Conservation (phyloP, 2,329 filamentous ascomycete species). For the Aureobasidium namibiae region DNA sequence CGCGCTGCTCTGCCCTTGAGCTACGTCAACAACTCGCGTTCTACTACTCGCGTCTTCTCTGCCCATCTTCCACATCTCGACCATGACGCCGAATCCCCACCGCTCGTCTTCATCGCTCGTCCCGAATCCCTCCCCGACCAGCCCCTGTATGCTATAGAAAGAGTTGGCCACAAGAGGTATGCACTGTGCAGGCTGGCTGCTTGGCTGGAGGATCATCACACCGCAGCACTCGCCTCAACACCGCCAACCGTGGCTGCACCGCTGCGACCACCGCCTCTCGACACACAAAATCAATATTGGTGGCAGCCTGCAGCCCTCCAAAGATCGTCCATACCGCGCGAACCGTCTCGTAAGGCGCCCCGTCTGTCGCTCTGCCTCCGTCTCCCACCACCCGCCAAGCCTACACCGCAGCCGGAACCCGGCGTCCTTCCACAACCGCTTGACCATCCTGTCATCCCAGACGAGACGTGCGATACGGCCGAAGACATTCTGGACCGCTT, state of each 20-base stretch:
- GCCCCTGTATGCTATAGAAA: constrained; percentile 56
- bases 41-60: constrained; percentile 50
- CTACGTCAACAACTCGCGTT: constrained; percentile 48
- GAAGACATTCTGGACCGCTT: constrained; percentile 45
- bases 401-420: neutral
- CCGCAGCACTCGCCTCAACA: constrained; percentile 38
- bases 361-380: constrained; percentile 12
- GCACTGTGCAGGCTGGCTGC: constrained; percentile 58
- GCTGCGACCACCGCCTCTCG: neutral
- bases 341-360: constrained; percentile 10
- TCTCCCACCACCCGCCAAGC: neutral
- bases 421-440: neutral
- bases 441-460: neutral
- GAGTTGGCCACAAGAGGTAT: constrained; percentile 53
- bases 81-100: constrained; percentile 42
- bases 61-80: constrained; percentile 57
- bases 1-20: constrained; percentile 55
- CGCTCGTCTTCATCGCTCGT: constrained; percentile 54
- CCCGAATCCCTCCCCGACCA: constrained; percentile 47
- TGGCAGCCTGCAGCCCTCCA: neutral
- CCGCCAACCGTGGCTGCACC: too few species aligned
- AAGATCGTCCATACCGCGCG: neutral
- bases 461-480: constrained; percentile 16
- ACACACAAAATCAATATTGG: neutral
- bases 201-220: constrained; percentile 54